Conservation (phyloP, 2,329 filamentous ascomycete species). For the Tympanopsis confertula region DNA sequence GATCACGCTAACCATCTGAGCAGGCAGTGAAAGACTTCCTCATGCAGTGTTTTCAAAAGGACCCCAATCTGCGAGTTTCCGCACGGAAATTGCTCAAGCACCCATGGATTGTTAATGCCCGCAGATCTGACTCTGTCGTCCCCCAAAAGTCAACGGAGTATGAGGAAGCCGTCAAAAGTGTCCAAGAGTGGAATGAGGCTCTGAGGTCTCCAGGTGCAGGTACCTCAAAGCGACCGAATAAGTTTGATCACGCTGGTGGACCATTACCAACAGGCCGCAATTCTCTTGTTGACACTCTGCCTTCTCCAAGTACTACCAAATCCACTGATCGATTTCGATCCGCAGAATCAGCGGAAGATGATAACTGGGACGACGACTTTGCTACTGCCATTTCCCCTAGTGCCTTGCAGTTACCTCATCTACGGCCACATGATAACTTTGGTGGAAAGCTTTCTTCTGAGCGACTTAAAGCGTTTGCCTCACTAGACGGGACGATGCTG, state of each 20-base stretch:
- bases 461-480: constrained; percentile 82
- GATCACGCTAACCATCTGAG: constrained; percentile 2
- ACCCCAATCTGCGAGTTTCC: constrained; percentile 87
- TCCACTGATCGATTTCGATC: constrained; percentile 37
- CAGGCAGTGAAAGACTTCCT: constrained; percentile 88
- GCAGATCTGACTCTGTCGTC: constrained; percentile 71
- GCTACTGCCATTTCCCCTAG: constrained; percentile 76
- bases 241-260: constrained; percentile 34
- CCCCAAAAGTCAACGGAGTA: constrained; percentile 82
- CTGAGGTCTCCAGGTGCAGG: constrained; percentile 65
- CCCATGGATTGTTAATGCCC: constrained; percentile 87
- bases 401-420: constrained; percentile 73
- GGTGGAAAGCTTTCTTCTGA: constrained; percentile 83
- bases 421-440: constrained; percentile 87
- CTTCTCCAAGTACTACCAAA: constrained; percentile 32
- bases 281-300: constrained; percentile 37
- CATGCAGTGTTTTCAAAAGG: constrained; percentile 99
- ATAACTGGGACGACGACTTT: constrained; percentile 98
- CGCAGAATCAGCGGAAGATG: constrained; percentile 41
- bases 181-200: constrained; percentile 97
- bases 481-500: constrained; percentile 34
- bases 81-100: constrained; percentile 89
- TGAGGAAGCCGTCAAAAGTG: constrained; percentile 79
- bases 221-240: constrained; percentile 46
- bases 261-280: constrained; percentile 16